phyloP scores from a whole-genome alignment of 2,329 filamentous ascomycete genomes.

The Elsinoe fawcettii region DNA sequence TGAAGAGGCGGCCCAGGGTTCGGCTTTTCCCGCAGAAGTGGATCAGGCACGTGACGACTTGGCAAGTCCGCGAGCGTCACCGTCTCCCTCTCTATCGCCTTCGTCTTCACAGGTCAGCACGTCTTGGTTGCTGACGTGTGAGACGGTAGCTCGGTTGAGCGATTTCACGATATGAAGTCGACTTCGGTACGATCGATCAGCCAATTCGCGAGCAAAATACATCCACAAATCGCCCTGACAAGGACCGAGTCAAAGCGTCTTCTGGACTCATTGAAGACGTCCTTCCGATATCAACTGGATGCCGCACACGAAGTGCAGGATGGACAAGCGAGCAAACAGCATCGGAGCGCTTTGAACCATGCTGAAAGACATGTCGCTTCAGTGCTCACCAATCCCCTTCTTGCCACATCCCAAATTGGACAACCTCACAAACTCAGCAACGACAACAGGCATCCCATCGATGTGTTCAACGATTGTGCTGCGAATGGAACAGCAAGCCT shows the following conservation, averaged over 20 bases:
- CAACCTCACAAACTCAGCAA: constrained; percentile 20
- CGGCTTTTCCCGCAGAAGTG: neutral
- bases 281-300: constrained; percentile 57
- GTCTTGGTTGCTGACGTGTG: neutral
- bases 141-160: neutral
- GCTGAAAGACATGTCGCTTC: constrained; percentile 43
- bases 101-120: neutral
- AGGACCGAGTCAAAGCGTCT: constrained; percentile 52
- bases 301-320: constrained; percentile 37
- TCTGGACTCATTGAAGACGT: constrained; percentile 52
- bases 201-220: constrained; percentile 47
- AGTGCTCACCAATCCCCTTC: constrained; percentile 45
- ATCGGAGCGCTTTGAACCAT: constrained; percentile 11
- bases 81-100: neutral
- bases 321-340: too few species aligned
- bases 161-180: constrained; percentile 41
- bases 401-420: constrained; percentile 26
- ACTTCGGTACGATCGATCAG: constrained; percentile 42
- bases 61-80: neutral
- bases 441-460: constrained; percentile 31
- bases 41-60: constrained; percentile 1
- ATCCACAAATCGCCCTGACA: constrained; percentile 46
- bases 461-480: constrained; percentile 35
- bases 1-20: neutral
- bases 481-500: constrained; percentile 33